Base-by-base conservation (phyloP, 345 rosid species). In the Eucalyptus fibrosa region DNA sequence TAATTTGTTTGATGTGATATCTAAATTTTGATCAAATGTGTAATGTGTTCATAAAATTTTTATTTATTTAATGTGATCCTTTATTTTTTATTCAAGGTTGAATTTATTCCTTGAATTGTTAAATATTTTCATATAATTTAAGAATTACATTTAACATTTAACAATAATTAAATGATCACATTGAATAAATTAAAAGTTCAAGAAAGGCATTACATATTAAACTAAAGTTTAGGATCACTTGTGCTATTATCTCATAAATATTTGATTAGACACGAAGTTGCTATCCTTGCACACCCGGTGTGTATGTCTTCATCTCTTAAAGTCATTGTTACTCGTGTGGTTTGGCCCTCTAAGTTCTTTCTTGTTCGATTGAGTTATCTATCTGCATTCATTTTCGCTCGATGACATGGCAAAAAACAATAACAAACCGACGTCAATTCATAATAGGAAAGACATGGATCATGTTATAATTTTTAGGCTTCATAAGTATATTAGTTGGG, bases 141-240 rank as follows among this genome's bases (percentile, higher is more conserved):
- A 7, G 1, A 67, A 67, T 8, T 32, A 12, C 2, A 67, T 67
- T 67, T 34, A 67, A 67, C 2, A 16, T 67, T 67, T 32, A 67
- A 67, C 21, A 16, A 32, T 67, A 67, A 3, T 67, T 3, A 3
- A 67, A 15, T 7, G 19, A 2, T 2, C 17, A 56, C 1, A 56
- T 56, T 56, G 6, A 24, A 56, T 56, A 56, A 10, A 56, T 24
- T 24, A 10, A 56, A 56, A 23, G 0, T 56, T 56, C 1, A 56
- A 10, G 2, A 0, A 56, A 0, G 30, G 1, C 12, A 24, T 56
- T 56, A 0, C 1, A 23, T 56, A 56, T 56, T 5, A 56, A 24
- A 18, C 13, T 24, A 56, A 24, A 56, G 62, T 56, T 56, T 56
- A 56, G 13, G 14, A 56, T 56, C 1, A 0, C 6, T 56, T 56